These are phyloP conservation scores for Adansonia grandidieri DNA, from an alignment of 441 rosid genomes.

Conservation along the genomic window DNA sequence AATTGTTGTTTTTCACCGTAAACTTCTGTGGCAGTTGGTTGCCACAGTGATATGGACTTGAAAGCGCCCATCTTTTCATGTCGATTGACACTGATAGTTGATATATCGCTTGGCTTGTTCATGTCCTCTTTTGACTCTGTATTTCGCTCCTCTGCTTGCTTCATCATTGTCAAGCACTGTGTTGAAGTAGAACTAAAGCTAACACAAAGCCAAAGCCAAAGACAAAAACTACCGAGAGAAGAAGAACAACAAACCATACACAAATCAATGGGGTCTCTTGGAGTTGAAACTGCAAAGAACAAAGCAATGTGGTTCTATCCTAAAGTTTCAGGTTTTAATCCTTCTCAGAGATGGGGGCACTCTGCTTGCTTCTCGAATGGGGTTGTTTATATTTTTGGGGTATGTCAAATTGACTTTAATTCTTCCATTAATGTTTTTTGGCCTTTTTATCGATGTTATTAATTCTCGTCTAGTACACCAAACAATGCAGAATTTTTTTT, in stretches of 20 bases:
- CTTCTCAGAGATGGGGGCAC: slow-evolving; percentile 86
- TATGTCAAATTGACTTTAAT: slow-evolving; percentile 29
- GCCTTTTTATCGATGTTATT: not conserved
- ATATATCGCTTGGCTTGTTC: slow-evolving; percentile 58
- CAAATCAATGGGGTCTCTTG: slow-evolving; percentile 51
- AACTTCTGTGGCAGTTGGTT: slow-evolving; percentile 52
- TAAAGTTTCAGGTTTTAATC: slow-evolving; percentile 54
- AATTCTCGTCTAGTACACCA: not conserved
- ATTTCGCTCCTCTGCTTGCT: slow-evolving; percentile 27
- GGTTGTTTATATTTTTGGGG: slow-evolving; percentile 67
- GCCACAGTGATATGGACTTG: slow-evolving; percentile 70
- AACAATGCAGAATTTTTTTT: not conserved
- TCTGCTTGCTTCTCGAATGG: slow-evolving; percentile 72
- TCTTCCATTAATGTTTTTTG: not conserved
- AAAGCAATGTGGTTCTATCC: slow-evolving; percentile 79
- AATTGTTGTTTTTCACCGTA: slow-evolving; percentile 38
- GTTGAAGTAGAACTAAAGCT: slow-evolving; percentile 21
- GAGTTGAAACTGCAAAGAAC: slow-evolving; percentile 46
- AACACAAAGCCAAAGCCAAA: not conserved
- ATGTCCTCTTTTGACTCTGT: slow-evolving; percentile 48
- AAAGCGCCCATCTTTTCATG: slow-evolving; percentile 92
- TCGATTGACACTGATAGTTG: slow-evolving; percentile 69
- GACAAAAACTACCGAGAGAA: not conserved
- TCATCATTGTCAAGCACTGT: slow-evolving; percentile 36
- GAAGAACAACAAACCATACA: not conserved